Percentiles rank a stretch among this genome's conserved stretches.
Conservation (phyloP, 495 filamentous ascomycete species). For the Aspergillus egyptiacus region DNA sequence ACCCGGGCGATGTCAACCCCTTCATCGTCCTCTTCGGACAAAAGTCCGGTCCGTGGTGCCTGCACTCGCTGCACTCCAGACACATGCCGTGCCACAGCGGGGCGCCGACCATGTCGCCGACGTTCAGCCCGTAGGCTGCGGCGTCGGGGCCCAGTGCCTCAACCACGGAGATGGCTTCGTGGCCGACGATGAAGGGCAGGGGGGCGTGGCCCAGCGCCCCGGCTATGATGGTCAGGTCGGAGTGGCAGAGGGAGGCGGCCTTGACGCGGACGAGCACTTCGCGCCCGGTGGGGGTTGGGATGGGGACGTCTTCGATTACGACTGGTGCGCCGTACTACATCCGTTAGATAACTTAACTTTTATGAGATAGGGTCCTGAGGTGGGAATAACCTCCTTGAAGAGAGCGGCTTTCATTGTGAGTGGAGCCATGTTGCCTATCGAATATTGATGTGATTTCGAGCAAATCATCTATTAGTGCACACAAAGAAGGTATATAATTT, state of each 20-base stretch:
- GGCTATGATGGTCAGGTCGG: constrained; percentile 7
- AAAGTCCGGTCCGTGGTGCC: constrained; percentile 2
- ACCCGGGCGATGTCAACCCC: constrained; percentile 11
- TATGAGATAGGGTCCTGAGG: too few species aligned
- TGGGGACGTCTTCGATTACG: too few species aligned
- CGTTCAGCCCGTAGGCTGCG: constrained; percentile 8
- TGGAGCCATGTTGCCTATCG: too few species aligned
- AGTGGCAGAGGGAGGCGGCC: constrained; percentile 18
- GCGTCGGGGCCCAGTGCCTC: constrained; percentile 17
- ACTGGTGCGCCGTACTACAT: too few species aligned
- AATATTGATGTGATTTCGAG: too few species aligned
- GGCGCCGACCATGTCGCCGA: constrained; percentile 14
- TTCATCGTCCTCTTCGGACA: constrained; percentile 6
- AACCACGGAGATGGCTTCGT: constrained; percentile 17
- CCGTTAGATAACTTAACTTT: too few species aligned
- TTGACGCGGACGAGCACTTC: constrained; percentile 15
- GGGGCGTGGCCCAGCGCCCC: neutral
- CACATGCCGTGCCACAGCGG: constrained; percentile 14
- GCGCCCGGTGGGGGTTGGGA: too few species aligned
- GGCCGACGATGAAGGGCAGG: constrained; percentile 14
- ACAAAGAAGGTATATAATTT: too few species aligned
- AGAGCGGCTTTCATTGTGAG: too few species aligned
- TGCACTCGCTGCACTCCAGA: constrained; percentile 12
- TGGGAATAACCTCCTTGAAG: too few species aligned
- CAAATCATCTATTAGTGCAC: too few species aligned